Base-by-base conservation (phyloP, 2,329 filamentous ascomycete species). In the Tolypocladium album region DNA sequence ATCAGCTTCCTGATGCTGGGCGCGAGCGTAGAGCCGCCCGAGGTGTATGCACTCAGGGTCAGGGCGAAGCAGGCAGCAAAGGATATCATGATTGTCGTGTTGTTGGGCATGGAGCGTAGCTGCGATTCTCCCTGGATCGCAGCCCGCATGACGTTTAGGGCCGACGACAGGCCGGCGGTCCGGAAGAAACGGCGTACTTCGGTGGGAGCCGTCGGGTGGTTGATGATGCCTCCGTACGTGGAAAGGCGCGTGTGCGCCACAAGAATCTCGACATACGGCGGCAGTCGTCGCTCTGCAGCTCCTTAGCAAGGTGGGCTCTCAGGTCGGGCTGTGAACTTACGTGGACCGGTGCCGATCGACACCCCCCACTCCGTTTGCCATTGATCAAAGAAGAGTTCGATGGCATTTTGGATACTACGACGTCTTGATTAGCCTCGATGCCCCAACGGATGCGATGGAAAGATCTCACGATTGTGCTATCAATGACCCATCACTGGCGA, bases 71-170 rank as follows among this genome's bases (percentile, higher is more conserved):
- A 88, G 5, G 86, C 86, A 0, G 88, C 87, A 64, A 89, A 90
- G 1, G 87, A 88, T 15, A 90, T 88, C 88, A 90, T 90, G 64
- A 90, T 88, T 59, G 87, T 83, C 0, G 88, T 89, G 65, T 90
- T 90, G 71, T 90, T 90, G 0, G 88, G 88, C 87, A 90, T 90
- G 0, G 87, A 89, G 59, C 85, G 85, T 0, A 90, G 78, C 62
- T 87, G 82, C 0, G 79, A 76, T 67, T 90, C 88, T 40, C 87
- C 87, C 70, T 89, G 87, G 7, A 90, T 88, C 0, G 87, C 87
- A 1, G 85, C 86, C 27, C 88, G 83, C 78, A 90, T 82, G 5
- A 90, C 88, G 61, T 89, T 89, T n/a, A 90, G 72, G 0, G 88
- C 86, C 0, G 87, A 88, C 0, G 87, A 88, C 0, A 90, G 78